Evolutionary conservation across 768 basidiomycete genomes (phyloP).

Genomic region (Myochromella boudieri): DNA sequence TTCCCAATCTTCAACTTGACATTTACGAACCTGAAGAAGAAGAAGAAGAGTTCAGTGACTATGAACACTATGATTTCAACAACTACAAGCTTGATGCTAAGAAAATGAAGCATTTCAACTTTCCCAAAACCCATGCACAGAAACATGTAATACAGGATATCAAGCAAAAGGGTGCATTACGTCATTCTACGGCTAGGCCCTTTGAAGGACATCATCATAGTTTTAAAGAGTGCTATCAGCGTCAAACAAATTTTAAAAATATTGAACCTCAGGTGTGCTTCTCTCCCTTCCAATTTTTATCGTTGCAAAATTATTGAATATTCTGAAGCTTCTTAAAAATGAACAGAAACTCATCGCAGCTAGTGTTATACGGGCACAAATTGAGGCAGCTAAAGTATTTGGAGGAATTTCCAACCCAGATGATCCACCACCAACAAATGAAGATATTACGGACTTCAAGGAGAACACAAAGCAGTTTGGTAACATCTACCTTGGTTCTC

Average conservation of each 20-base stretch:
- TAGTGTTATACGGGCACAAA: no score
- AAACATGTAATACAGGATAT: slow-evolving; percentile 31
- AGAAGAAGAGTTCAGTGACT: slow-evolving; percentile 14
- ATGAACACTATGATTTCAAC: no score
- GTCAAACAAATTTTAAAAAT: slow-evolving; percentile 31
- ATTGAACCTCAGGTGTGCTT: slow-evolving; percentile 26
- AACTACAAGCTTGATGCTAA: no score
- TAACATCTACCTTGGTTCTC: not conserved
- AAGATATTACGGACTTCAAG: no score
- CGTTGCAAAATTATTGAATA: not conserved
- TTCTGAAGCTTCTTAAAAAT: no score
- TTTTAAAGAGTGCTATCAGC: slow-evolving; percentile 25
- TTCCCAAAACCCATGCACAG: slow-evolving; percentile 32
- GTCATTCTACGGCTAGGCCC: slow-evolving; percentile 29
- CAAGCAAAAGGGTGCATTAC: slow-evolving; percentile 24
- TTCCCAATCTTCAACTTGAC: no score
- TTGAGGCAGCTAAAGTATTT: no score
- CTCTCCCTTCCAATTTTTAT: not conserved
- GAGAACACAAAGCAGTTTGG: not conserved
- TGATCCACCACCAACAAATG: no score
- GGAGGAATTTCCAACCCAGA: no score
- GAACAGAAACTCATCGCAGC: no score
- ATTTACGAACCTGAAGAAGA: no score
- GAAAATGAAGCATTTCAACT: slow-evolving; percentile 33
- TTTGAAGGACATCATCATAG: slow-evolving; percentile 34